Percentiles rank a stretch among this genome's conserved stretches.
These are phyloP conservation scores for Leishmania gerbilli DNA, from an alignment of 208 protist species.

Conservation along the genomic window DNA sequence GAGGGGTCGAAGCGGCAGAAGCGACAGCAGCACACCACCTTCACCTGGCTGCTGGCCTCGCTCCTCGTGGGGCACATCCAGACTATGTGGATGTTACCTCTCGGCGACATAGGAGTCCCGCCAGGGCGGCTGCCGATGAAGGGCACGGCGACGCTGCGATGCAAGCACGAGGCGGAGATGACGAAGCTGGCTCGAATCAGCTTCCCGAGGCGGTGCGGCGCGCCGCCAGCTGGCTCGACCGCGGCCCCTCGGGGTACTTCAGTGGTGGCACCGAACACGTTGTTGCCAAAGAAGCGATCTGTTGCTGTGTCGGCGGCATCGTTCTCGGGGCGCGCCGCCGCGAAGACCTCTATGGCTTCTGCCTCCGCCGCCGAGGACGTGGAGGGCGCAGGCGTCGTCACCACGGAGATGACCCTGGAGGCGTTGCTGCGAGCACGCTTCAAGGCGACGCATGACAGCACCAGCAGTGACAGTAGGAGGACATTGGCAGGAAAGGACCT, in stretches of 20 bases:
- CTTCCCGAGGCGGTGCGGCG: background rate
- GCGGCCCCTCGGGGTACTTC: constrained; percentile 5
- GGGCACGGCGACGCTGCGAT: constrained; percentile 13
- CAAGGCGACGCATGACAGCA: background rate
- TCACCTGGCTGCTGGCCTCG: constrained; percentile 27
- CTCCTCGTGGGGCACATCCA: constrained; percentile 29
- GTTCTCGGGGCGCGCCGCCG: background rate
- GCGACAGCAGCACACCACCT: constrained; percentile 28
- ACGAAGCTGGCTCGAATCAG: constrained; percentile 18
- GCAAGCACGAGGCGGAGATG: constrained; percentile 19
- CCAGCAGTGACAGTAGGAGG: background rate
- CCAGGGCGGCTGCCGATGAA: constrained; percentile 1
- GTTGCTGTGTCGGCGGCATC: background rate
- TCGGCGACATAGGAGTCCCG: background rate
- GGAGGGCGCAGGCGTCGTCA: background rate
- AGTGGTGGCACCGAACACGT: constrained; percentile 17
- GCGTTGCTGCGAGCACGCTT: constrained; percentile 18
- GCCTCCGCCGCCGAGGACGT: background rate
- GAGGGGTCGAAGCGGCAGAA: constrained; percentile 12
- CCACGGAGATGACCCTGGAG: constrained; percentile 16
- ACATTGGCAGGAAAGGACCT: background rate
- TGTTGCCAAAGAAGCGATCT: constrained; percentile 19
- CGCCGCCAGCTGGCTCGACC: background rate
- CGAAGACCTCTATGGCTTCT: background rate
- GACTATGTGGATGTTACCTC: constrained; percentile 5